Evolutionary conservation across 495 filamentous ascomycete species (phyloP).

Genomic region (Elaphomyces granulatus): DNA sequence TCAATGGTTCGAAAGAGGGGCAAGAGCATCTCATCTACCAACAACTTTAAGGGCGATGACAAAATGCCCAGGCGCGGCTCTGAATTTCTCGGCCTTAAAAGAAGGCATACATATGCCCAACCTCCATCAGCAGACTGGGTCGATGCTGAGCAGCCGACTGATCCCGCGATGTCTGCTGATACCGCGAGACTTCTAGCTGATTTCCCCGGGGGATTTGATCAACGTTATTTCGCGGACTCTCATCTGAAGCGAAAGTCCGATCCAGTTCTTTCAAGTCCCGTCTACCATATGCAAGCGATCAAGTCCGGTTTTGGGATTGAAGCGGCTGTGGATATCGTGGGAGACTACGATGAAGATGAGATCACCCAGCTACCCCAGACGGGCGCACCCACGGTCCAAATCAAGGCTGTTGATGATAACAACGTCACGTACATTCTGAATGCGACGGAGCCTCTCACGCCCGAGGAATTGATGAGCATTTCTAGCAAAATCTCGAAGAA

Average conservation of each 20-base stretch:
- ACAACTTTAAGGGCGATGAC: slow-evolving; percentile 8
- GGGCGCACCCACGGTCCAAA: slow-evolving; percentile 14
- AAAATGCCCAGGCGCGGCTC: slow-evolving; percentile 11
- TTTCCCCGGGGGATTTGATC: neutral
- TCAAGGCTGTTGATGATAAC: slow-evolving; percentile 27
- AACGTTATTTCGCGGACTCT: neutral
- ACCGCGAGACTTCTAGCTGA: neutral
- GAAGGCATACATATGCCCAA: slow-evolving; percentile 2
- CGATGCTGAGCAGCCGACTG: neutral
- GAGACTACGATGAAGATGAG: slow-evolving; percentile 26
- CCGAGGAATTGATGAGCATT: neutral
- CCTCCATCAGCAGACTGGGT: slow-evolving; percentile 1
- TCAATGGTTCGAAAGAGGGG: slow-evolving; percentile 18
- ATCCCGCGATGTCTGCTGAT: neutral
- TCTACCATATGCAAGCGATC: slow-evolving; percentile 29
- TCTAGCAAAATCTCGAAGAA: neutral
- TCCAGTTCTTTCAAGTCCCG: slow-evolving; percentile 7
- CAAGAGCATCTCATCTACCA: slow-evolving; percentile 18
- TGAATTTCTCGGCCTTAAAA: slow-evolving; percentile 1
- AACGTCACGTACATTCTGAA: slow-evolving; percentile 24
- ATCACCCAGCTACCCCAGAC: slow-evolving; percentile 28
- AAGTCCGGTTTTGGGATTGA: slow-evolving; percentile 12
- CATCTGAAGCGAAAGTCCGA: slow-evolving; percentile 4
- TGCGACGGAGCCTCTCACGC: slow-evolving; percentile 5
- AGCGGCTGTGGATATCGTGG: slow-evolving; percentile 11